Conservation (phyloP, 257 asterid genomes). For the Datura wrightii region DNA sequence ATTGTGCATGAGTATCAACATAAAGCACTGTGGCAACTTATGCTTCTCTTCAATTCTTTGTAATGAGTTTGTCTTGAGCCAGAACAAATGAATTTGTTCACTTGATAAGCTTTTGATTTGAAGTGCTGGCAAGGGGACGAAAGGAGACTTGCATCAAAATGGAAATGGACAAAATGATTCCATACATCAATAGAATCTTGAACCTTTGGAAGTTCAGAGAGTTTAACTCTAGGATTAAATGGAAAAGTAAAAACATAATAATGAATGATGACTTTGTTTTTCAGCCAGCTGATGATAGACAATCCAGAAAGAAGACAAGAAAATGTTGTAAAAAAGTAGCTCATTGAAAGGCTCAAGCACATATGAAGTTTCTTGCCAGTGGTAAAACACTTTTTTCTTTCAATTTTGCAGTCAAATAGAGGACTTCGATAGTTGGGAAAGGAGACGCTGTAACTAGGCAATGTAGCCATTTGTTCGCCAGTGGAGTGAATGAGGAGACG, state of each 20-base stretch:
- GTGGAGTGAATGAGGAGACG: neutral
- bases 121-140: neutral
- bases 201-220: slow-evolving; percentile 2
- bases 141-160: neutral
- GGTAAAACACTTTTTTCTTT: too few species aligned
- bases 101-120: too few species aligned
- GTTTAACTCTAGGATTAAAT: neutral
- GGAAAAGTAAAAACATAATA: neutral
- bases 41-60: too few species aligned
- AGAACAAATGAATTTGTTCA: too few species aligned
- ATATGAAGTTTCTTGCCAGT: neutral
- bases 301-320: neutral
- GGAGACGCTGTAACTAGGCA: neutral
- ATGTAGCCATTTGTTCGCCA: neutral
- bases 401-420: neutral
- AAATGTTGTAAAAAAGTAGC: neutral
- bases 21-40: too few species aligned
- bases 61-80: too few species aligned
- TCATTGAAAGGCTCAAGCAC: neutral
- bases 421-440: neutral
- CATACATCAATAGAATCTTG: neutral
- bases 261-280: neutral
- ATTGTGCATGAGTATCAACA: neutral
- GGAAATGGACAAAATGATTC: neutral
- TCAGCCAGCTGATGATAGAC: neutral